These are phyloP conservation scores for Tympanopsis confertula DNA, from an alignment of 2,329 filamentous ascomycete species.

Conservation along the genomic window DNA sequence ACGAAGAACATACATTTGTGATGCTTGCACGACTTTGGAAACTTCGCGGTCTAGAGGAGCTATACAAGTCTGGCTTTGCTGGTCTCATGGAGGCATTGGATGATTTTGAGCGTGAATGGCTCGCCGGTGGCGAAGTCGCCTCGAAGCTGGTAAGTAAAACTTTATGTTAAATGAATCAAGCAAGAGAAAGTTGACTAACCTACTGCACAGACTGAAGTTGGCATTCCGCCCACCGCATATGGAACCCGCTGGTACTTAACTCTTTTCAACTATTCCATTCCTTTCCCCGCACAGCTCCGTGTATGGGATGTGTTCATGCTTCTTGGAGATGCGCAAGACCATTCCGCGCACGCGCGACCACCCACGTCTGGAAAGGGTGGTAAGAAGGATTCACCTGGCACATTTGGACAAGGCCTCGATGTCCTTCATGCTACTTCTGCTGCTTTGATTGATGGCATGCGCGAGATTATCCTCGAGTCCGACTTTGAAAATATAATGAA, in stretches of 20 bases:
- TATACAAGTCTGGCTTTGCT: constrained; percentile 56
- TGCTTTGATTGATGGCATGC: constrained; percentile 60
- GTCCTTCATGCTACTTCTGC: constrained; percentile 61
- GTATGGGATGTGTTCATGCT: constrained; percentile 75
- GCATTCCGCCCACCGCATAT: constrained; percentile 57
- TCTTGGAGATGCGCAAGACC: constrained; percentile 45
- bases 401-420: constrained; percentile 51
- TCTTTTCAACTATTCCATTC: constrained; percentile 65
- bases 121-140: constrained; percentile 47
- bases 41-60: constrained; percentile 51
- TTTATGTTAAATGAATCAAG: not conserved
- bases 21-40: constrained; percentile 66
- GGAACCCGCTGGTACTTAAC: constrained; percentile 68
- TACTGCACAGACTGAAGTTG: constrained; percentile 38
- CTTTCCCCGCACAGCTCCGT: constrained; percentile 61
- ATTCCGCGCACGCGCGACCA: constrained; percentile 1
- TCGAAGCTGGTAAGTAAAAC: constrained; percentile 50
- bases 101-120: constrained; percentile 60
- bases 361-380: constrained; percentile 4
- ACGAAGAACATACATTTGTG: constrained; percentile 61
- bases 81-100: constrained; percentile 59
- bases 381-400: constrained; percentile 11
- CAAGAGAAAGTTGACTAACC: not conserved
- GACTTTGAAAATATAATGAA: constrained; percentile 49
- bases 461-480: constrained; percentile 60